Percentiles rank a stretch among this genome's conserved stretches.
Evolutionary conservation across 176 grass and related monocot genomes (phyloP).

Genomic region (Triticum monococcum): DNA sequence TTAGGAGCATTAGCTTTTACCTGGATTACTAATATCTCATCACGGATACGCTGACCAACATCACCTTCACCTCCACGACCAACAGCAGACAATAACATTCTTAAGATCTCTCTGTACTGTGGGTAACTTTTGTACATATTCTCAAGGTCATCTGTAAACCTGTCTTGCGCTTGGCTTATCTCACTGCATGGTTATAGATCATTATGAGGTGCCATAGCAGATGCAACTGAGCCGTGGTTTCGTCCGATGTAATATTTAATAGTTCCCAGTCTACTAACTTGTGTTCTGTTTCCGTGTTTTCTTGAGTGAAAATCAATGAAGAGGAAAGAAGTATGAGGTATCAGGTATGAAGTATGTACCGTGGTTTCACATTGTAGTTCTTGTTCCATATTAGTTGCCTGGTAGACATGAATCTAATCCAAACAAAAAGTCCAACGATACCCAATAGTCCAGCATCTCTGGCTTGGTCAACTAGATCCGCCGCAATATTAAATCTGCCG

Average conservation of each 20-base stretch:
- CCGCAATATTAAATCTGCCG: slow-evolving; percentile 87
- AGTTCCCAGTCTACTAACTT: background rate
- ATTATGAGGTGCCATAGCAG: slow-evolving; percentile 14
- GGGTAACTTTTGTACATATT: slow-evolving; percentile 80
- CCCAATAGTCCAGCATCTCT: slow-evolving; percentile 72
- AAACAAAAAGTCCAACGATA: slow-evolving; percentile 86
- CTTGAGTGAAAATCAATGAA: background rate
- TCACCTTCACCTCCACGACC: slow-evolving; percentile 99
- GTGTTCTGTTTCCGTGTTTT: background rate
- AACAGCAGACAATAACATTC: slow-evolving; percentile 89
- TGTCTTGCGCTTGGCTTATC: slow-evolving; percentile 96
- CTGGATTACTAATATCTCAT: slow-evolving; percentile 99
- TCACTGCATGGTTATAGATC: slow-evolving; percentile 60
- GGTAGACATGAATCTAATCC: slow-evolving; percentile 94
- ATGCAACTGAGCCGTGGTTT: background rate
- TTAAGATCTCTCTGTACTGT: slow-evolving; percentile 78
- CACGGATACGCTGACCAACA: slow-evolving; percentile 97
- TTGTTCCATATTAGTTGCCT: slow-evolving; percentile 97
- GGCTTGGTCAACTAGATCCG: slow-evolving; percentile 78
- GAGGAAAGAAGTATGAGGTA: background rate
- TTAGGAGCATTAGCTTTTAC: slow-evolving; percentile 40
- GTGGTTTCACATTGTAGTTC: slow-evolving; percentile 99
- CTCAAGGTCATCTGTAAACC: slow-evolving; percentile 79
- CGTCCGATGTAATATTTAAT: background rate
- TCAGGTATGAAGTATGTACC: slow-evolving; percentile 43